Evolutionary conservation across 352 stramenopile species (phyloP).

Genomic region (Salisapilia sapeloensis): DNA sequence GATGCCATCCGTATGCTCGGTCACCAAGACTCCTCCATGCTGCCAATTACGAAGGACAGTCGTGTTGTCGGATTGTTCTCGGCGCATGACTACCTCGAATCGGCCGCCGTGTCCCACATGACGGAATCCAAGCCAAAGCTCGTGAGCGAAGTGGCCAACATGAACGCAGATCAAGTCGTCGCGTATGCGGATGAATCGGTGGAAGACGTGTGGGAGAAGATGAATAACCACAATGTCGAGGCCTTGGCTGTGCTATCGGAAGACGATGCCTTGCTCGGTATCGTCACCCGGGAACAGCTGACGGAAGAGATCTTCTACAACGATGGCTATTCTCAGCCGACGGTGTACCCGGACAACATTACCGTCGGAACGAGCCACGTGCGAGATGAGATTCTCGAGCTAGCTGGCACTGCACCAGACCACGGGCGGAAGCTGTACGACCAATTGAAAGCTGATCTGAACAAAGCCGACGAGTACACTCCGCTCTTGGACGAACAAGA

Average conservation of each 20-base stretch:
- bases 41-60: too few relatives aligned
- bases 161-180: conserved; percentile 14
- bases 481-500: too few relatives aligned
- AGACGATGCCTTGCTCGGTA: conserved; percentile 16
- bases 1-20: too few relatives aligned
- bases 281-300: conserved; percentile 13
- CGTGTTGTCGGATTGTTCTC: conserved; percentile 24
- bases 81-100: conserved; percentile 26
- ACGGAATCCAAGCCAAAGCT: too few relatives aligned
- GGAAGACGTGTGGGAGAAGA: too few relatives aligned
- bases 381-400: conserved; percentile 10
- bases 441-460: conserved; percentile 9
- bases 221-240: too few relatives aligned
- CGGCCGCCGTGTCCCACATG: conserved; percentile 4
- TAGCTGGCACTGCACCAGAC: conserved; percentile 3
- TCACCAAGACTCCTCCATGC: too few relatives aligned
- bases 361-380: conserved; percentile 7
- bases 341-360: conserved; percentile 16
- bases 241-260: too few relatives aligned
- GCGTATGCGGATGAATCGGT: conserved; percentile 19
- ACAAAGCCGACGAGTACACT: conserved; percentile 4
- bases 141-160: conserved; percentile 16
- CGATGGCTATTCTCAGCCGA: conserved; percentile 11
- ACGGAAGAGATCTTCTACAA: conserved; percentile 18
- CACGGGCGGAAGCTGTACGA: conserved; percentile 4